These are phyloP conservation scores for Dendrobium chrysotoxum DNA, from an alignment of 106 monocot genomes.

Conservation along the genomic window DNA sequence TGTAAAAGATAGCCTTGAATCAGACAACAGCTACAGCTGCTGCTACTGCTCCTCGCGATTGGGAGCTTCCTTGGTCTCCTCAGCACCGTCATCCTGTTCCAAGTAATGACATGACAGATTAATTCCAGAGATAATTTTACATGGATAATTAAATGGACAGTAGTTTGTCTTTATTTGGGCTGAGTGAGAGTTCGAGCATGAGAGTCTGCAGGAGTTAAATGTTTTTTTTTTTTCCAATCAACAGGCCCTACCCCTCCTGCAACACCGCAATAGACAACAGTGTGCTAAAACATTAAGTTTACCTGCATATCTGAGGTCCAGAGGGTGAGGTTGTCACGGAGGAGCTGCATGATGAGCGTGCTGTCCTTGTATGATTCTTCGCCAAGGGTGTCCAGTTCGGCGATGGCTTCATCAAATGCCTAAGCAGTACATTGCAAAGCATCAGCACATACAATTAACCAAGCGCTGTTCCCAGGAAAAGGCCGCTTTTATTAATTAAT, in stretches of 20 bases:
- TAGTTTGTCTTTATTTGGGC: no score
- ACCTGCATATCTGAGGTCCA: slow-evolving; percentile 11
- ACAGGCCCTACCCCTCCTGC: no score
- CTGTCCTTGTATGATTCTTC: slow-evolving; percentile 11
- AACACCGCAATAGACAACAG: not conserved
- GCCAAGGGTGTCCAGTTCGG: not conserved
- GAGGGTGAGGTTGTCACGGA: slow-evolving; percentile 8
- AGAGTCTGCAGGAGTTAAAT: no score
- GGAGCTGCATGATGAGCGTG: slow-evolving; percentile 10
- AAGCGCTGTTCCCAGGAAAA: not conserved
- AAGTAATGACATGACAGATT: not conserved
- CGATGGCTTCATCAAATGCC: slow-evolving; percentile 7
- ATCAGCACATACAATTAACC: not conserved
- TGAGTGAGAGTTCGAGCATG: no score
- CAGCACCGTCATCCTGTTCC: slow-evolving; percentile 7
- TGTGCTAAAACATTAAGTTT: not conserved
- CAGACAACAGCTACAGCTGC: not conserved
- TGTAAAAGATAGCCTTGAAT: not conserved
- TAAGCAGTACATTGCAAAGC: not conserved
- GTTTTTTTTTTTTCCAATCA: no score
- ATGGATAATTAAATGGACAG: not conserved
- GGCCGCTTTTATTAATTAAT: not conserved
- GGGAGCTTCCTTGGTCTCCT: slow-evolving; percentile 7
- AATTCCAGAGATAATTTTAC: not conserved
- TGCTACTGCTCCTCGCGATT: not conserved